phyloP scores from a whole-genome alignment of 768 basidiomycete genomes.

The Omphalotus guepiniiformis region DNA sequence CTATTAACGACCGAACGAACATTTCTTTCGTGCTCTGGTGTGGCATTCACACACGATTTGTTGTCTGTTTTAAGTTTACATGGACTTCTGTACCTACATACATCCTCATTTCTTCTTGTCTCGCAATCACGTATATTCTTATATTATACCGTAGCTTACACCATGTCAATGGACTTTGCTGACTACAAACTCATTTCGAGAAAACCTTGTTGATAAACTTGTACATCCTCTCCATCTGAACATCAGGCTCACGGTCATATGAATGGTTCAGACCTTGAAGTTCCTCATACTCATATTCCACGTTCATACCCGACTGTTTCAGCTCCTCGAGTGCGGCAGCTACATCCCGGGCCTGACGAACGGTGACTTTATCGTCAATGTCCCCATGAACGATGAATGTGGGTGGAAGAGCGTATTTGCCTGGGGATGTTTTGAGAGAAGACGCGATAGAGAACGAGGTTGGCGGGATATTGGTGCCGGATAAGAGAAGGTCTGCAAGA shows the following conservation, averaged over 20 bases:
- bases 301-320: slow-evolving; percentile 6
- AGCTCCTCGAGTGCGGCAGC: slow-evolving; percentile 23
- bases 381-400: slow-evolving; percentile 33
- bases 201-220: slow-evolving; percentile 22
- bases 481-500: slow-evolving; percentile 25
- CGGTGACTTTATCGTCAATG: slow-evolving; percentile 31
- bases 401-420: slow-evolving; percentile 23
- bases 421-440: slow-evolving; percentile 17
- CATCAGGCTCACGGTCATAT: slow-evolving; percentile 27
- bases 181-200: too few relatives aligned
- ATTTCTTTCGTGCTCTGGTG: too few relatives aligned
- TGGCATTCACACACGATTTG: too few relatives aligned
- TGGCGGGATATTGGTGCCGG: slow-evolving; percentile 27
- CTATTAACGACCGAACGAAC: too few relatives aligned
- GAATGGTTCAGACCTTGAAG: slow-evolving; percentile 29
- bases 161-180: too few relatives aligned
- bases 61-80: too few relatives aligned
- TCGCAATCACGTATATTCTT: too few relatives aligned
- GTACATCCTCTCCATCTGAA: slow-evolving; percentile 33
- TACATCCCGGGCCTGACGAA: slow-evolving; percentile 29
- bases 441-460: slow-evolving; percentile 26
- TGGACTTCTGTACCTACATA: too few relatives aligned
- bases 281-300: slow-evolving; percentile 28
- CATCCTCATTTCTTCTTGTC: too few relatives aligned
- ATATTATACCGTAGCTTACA: too few relatives aligned